Base-by-base conservation (phyloP, 345 rosid species). In the Populus euphratica region DNA sequence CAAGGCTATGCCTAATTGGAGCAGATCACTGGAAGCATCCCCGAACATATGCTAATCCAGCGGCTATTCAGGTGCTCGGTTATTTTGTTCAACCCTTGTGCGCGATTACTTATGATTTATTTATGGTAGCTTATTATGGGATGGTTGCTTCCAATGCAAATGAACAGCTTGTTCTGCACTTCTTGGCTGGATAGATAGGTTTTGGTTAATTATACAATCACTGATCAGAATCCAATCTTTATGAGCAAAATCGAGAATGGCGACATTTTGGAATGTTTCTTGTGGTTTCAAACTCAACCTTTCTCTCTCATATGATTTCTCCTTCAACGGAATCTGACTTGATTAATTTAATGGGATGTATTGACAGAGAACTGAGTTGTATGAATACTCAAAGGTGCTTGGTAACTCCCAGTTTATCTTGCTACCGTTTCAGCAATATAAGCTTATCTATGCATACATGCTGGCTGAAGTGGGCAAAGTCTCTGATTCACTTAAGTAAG, bases 401-500 rank as follows among this genome's bases (percentile, higher is more conserved):
- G 99, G 99, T 71, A 96, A 96, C 87, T 88, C 99, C 86, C 99
- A 96, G 88, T 94, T 85, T 82, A 86, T 85, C 77, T 81, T 96
- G 84, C 88, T 84, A 68, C 94, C 97, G 16, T 92, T 96, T 91
- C 99, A 94, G 85, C 98, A 98, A 27, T 96, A 96, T 78, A 96
- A 96, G 85, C 79, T 96, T 80, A 73, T 96, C 72, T 96, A 96
- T 86, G 99, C 99, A n/a, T 81, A 89, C 86, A 96, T 96, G 99
- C 88, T 96, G 75, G 94, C 93, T 77, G 99, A 96, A 90, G 91
- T 94, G 66, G 99, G 99, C 78, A 96, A 84, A 86, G 86, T 94
- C 83, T 87, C 98, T n/a, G 91, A 89, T 75, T 94, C 99, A 70
- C 81, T 90, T 61, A 96, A 91, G 99, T 96, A 90, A 88, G 99